Base-by-base conservation (phyloP, 352 stramenopile genomes). In the Peronospora belbahrii region DNA sequence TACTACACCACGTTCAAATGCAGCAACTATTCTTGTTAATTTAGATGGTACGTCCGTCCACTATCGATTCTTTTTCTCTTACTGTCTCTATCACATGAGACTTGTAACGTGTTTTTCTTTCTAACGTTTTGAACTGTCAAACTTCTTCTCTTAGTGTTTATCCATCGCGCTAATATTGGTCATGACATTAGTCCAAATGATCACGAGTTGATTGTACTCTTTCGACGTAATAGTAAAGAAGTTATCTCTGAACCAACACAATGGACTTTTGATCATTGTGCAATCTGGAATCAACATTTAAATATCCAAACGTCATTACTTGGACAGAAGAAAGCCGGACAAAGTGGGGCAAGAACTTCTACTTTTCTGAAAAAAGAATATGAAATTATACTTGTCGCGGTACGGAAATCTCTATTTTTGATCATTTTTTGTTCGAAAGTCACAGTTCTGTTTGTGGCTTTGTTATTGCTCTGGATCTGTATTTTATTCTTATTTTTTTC, bases 281-380 rank as follows among this genome's bases (percentile, higher is more conserved):
- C 77, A 34, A 70, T 73, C 38, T 89, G 77, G 77, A 85, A 85
- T 52, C 73, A 89, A 64, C 73, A 85, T 56, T 46, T 89, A 8
- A 61, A 60, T 43, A 84, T 89, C 45, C 77, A 89, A 62, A 89
- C 77, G 36, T 87, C 74, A 31, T 62, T 89, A 7, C 56, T 89
- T 36, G 59, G 65, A 34, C 65, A 71, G 58, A 81, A 83, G 23
- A 48, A 63, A 61, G 23, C 14, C 58, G n/a, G 23, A 14, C 41
- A 52, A 42, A n/a, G 35, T 14, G 27, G 28, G 1, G 32, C 41
- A n/a, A 30, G 47, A 14, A 20, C 52, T 10, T 51, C 41, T 22
- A 67, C 84, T 20, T 86, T 78, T 43, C 57, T 82, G n/a, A 70
- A 70, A 51, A 89, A 89, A 31, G 77, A 89, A 30, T 89, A 89